These are phyloP conservation scores for Brassica incana DNA, from an alignment of 345 rosid genomes.

Conservation along the genomic window DNA sequence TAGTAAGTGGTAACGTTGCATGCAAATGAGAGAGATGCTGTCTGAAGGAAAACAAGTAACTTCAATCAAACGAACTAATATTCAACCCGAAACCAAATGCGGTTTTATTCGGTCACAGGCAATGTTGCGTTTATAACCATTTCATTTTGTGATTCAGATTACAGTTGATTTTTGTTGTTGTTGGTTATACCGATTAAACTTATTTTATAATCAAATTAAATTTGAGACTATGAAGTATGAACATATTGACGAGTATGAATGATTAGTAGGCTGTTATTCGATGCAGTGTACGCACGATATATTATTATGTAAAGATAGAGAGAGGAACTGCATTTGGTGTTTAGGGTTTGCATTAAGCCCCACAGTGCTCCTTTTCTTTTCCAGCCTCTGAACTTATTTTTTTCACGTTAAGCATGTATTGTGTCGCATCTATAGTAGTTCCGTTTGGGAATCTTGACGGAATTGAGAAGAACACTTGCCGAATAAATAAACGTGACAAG, in stretches of 20 bases:
- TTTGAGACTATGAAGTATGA: background rate
- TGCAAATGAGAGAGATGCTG: background rate
- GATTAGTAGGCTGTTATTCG: background rate
- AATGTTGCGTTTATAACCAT: background rate
- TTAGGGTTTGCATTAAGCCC: background rate
- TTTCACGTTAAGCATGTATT: no score
- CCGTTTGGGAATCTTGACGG: no score
- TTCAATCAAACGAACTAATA: background rate
- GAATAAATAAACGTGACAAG: constrained; percentile 42
- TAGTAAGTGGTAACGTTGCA: background rate
- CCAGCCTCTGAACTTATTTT: no score
- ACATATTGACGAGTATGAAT: background rate
- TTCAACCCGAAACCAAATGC: background rate
- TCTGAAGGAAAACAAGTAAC: background rate
- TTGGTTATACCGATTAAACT: background rate
- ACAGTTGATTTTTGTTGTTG: background rate
- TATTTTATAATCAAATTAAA: background rate
- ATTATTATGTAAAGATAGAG: background rate
- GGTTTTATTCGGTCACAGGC: background rate
- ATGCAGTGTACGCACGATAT: background rate
- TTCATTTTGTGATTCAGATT: background rate
- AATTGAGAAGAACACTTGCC: constrained; percentile 30
- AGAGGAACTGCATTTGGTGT: background rate
- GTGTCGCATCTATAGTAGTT: no score
- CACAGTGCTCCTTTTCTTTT: background rate